Conservation (phyloP, 1,284 basidiomycete species). For the Salmacisia buchloeana region DNA sequence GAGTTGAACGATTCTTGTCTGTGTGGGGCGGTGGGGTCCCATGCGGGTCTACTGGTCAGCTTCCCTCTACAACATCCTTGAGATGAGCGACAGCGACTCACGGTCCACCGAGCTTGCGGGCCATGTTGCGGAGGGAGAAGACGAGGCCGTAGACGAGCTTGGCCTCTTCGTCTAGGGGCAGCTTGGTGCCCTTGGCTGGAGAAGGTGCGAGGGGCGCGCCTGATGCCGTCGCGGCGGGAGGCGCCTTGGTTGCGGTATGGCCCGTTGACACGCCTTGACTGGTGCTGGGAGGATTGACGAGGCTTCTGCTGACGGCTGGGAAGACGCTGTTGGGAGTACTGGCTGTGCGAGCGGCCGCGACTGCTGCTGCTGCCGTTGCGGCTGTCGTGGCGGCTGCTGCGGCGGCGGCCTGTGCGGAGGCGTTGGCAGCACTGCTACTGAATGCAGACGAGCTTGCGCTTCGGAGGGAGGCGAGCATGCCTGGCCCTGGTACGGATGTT, state of each 20-base stretch:
- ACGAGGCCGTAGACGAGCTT: constrained; percentile 97
- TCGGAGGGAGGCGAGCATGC: no score
- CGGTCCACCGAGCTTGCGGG: constrained; percentile 67
- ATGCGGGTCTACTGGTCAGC: no score
- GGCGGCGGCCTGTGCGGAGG: not conserved
- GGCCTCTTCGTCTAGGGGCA: constrained; percentile 89
- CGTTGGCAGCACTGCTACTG: no score
- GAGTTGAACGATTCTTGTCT: constrained; percentile 86
- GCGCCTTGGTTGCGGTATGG: not conserved
- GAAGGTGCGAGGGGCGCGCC: not conserved
- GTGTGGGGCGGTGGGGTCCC: constrained; percentile 11
- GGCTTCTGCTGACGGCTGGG: not conserved
- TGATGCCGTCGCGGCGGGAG: not conserved
- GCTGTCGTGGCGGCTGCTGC: not conserved
- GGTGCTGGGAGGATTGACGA: not conserved
- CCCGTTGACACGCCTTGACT: no score
- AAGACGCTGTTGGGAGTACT: not conserved
- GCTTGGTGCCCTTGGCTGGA: not conserved
- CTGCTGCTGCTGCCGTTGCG: not conserved
- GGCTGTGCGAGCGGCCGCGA: not conserved
- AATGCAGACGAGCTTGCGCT: not conserved
- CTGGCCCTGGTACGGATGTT: no score
- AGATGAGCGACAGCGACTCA: no score
- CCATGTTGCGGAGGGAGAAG: constrained; percentile 84
- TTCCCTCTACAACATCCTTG: not conserved